Base-by-base conservation (phyloP, 208 protist genomes). In the Trypanosoma caninum region DNA sequence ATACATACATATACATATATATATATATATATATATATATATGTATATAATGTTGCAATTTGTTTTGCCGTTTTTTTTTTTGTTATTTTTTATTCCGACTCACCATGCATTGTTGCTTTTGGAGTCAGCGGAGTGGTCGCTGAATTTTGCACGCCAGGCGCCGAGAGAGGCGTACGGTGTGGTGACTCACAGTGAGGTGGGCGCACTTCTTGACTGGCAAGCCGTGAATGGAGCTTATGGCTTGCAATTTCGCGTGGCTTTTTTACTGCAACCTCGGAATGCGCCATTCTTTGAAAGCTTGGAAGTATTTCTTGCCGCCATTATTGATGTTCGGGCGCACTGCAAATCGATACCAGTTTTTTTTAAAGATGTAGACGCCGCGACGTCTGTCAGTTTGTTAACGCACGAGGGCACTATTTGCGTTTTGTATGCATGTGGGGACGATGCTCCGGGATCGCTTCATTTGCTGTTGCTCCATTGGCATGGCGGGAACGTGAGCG, bases 131-230 rank as follows among this genome's bases (percentile, higher is more conserved):
- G 65, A 35, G 16, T 14, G 33, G 18, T 38, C 57, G 9, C 33
- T 57, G 16, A 2, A 59, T 16, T 71, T 59, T 44, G 42, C 46
- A 48, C 46, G n/a, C 23, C 25, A 20, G 11, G 48, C 42, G 33
- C 13, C 45, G 37, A 34, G 31, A 45, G 50, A 52, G 38, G 40
- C 50, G 23, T 34, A 48, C 1, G 31, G 14, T 38, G 57, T 58
- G 13, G 18, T 59, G 28, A 31, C 14, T 51, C 25, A 45, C n/a
- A 64, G 38, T 65, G 48, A 50, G 18, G 34, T 71, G 4, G 20
- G 47, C 16, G 7, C 18, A 31, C 11, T 71, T 13, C 34, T 63
- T 47, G 65, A 71, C 37, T 71, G 65, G 65, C 45, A 65, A 28
- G 50, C 59, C n/a, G 7, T 71, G 23, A 7, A 22, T 11, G 50